Evolutionary conservation across 2,329 filamentous ascomycete species (phyloP), one percentile per base, ranked within the genome.

Genomic region (Pyrenochaeta sp.): DNA sequence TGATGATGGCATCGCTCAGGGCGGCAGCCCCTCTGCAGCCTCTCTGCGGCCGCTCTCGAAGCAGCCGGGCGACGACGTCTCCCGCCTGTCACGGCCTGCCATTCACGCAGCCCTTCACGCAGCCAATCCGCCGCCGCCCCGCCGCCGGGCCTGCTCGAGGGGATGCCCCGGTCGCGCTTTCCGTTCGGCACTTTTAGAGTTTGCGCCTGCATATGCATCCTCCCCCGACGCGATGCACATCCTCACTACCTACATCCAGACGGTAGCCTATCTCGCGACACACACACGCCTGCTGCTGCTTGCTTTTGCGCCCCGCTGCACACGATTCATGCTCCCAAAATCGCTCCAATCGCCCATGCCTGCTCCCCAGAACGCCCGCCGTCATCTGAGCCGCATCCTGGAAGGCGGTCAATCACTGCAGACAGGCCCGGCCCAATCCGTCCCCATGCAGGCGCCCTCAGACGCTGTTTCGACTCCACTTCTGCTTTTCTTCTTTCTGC

Each of bases 381-480:
- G 9, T 30, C 36, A 47, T 43, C 31, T 26, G 41, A 47, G 55
- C 59, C 49, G 55, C 57, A 52, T 53, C n/a, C n/a, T n/a, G n/a
- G n/a, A n/a, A 36, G 51, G 59, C 62, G 48, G 62, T 55, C 51
- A 51, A 43, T 45, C 43, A 44, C 43, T 48, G 48, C 56, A 55
- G 37, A 58, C 63, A 60, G 40, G 24, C 35, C 15, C 39, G 44
- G 40, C 65, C 65, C 35, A 58, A 69, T 63, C 24, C 56, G 58
- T 53, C 61, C 47, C 34, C 48, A 9, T 68, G 66, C 66, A 69
- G 58, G 45, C 59, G 65, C 63, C 65, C 30, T 51, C 47, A 46
- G 35, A 30, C 59, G 56, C 58, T 50, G 55, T 59, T 58, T 53
- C 47, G 51, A 51, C 51, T 53, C 51, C 55, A 31, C 50, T 29